Percentiles rank a stretch among this genome's conserved stretches.
Conservation (phyloP, 2,329 filamentous ascomycete species). For the Colletotrichum navitas region DNA sequence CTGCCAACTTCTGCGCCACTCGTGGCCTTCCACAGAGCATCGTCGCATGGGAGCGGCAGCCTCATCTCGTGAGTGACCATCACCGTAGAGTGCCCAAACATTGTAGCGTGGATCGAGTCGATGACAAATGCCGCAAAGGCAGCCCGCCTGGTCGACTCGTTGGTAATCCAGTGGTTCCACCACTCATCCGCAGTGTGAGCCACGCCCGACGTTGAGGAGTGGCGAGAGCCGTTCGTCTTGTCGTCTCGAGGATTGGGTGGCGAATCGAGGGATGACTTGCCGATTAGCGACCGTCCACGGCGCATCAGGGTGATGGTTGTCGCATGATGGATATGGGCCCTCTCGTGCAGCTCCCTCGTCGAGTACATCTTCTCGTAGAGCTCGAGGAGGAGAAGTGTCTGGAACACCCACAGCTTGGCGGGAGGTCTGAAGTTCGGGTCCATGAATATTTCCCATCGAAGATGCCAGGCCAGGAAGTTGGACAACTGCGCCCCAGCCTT, state of each 20-base stretch:
- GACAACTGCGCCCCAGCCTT: constrained; percentile 85
- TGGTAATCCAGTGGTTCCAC: constrained; percentile 97
- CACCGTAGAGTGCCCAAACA: constrained; percentile 96
- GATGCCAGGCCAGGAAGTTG: constrained; percentile 90
- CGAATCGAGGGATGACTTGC: constrained; percentile 85
- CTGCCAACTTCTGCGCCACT: constrained; percentile 88
- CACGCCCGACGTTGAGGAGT: constrained; percentile 71
- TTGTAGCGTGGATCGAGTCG: constrained; percentile 95
- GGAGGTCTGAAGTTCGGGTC: constrained; percentile 90
- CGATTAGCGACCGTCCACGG: constrained; percentile 89
- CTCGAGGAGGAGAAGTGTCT: constrained; percentile 88
- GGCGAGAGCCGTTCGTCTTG: constrained; percentile 66
- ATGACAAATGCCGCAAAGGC: constrained; percentile 96
- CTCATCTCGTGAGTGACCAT: constrained; percentile 98
- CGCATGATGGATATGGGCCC: constrained; percentile 96
- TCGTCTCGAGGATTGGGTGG: constrained; percentile 80
- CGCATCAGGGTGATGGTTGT: constrained; percentile 97
- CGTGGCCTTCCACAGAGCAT: constrained; percentile 90
- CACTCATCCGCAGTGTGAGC: constrained; percentile 85
- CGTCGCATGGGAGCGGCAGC: constrained; percentile 90
- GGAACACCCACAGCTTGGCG: constrained; percentile 96
- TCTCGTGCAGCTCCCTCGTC: constrained; percentile 89
- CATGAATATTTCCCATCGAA: constrained; percentile 97
- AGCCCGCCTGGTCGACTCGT: constrained; percentile 88
- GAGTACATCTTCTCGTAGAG: constrained; percentile 99